These are phyloP conservation scores for Metarhizium brunneum DNA, from an alignment of 2,329 filamentous ascomycete genomes.

Conservation along the genomic window DNA sequence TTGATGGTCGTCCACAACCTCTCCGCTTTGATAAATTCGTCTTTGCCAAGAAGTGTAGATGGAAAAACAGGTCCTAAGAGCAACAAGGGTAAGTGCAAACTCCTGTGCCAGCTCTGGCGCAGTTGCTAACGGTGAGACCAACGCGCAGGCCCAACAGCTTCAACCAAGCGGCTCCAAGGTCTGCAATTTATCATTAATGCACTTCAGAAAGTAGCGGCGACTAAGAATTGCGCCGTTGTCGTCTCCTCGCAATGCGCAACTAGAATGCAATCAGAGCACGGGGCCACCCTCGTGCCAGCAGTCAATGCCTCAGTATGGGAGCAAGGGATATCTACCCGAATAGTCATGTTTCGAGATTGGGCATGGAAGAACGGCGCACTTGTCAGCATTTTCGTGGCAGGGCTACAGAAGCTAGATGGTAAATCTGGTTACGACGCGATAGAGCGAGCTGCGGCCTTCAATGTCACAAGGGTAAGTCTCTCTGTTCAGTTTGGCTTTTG, in stretches of 20 bases:
- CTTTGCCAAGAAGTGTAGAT: constrained; percentile 56
- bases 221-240: constrained; percentile 63
- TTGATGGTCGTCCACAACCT: constrained; percentile 72
- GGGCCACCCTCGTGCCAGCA: constrained; percentile 64
- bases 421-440: constrained; percentile 30
- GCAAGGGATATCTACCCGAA: constrained; percentile 59
- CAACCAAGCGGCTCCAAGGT: constrained; percentile 38
- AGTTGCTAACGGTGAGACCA: constrained; percentile 5
- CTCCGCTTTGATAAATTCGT: constrained; percentile 65
- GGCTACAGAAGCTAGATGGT: constrained; percentile 57
- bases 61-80: constrained; percentile 26
- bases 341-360: constrained; percentile 76
- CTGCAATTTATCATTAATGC: constrained; percentile 58
- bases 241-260: constrained; percentile 74
- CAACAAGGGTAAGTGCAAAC: constrained; percentile 25
- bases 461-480: constrained; percentile 33
- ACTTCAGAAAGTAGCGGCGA: constrained; percentile 66
- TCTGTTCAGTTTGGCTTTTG: neutral
- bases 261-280: constrained; percentile 59
- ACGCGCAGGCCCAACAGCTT: constrained; percentile 24
- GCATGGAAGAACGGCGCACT: constrained; percentile 37
- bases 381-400: constrained; percentile 47
- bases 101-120: too few relatives aligned
- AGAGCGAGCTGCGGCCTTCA: constrained; percentile 38
- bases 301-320: constrained; percentile 76